phyloP scores from a whole-genome alignment of 305 asterid species.

The Fraxinus baroniana region DNA sequence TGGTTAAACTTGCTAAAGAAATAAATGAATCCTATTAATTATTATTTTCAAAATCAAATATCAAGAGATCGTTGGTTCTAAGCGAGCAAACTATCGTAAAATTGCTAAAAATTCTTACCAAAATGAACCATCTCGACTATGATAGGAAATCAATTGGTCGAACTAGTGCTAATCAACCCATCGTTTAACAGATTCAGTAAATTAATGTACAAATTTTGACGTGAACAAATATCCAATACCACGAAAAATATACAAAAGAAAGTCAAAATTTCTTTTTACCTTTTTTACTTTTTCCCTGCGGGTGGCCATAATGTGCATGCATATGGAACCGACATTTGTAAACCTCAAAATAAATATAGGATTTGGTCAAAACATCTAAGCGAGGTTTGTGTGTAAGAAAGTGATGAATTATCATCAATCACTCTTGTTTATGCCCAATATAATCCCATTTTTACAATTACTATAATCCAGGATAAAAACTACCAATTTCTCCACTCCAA shows the following conservation, averaged over 20 bases:
- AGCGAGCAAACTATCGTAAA: not conserved
- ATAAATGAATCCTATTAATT: not conserved
- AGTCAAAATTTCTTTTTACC: not conserved
- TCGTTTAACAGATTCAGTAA: not conserved
- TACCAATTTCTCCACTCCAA: conserved; percentile 9
- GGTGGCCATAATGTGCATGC: not conserved
- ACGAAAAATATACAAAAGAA: not conserved
- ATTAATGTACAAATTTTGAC: not conserved
- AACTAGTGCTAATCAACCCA: not conserved
- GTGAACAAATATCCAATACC: not conserved
- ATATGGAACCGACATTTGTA: not conserved
- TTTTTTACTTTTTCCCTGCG: not conserved
- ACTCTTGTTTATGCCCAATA: not conserved
- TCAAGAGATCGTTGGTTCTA: not conserved
- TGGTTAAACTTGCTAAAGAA: not conserved
- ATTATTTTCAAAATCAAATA: not conserved
- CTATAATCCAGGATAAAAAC: conserved; percentile 43
- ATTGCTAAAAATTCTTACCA: not conserved
- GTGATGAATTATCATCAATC: not conserved
- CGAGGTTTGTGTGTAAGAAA: not conserved
- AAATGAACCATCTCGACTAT: not conserved
- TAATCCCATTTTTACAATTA: not conserved
- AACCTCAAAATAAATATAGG: not conserved
- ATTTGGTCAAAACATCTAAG: conserved; percentile 8
- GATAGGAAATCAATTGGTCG: not conserved